A percentile compares a stretch with the other conserved stretches of the same genome.
Evolutionary conservation across 208 protist genomes (phyloP).

Genomic region (Acanthamoeba healyi): DNA sequence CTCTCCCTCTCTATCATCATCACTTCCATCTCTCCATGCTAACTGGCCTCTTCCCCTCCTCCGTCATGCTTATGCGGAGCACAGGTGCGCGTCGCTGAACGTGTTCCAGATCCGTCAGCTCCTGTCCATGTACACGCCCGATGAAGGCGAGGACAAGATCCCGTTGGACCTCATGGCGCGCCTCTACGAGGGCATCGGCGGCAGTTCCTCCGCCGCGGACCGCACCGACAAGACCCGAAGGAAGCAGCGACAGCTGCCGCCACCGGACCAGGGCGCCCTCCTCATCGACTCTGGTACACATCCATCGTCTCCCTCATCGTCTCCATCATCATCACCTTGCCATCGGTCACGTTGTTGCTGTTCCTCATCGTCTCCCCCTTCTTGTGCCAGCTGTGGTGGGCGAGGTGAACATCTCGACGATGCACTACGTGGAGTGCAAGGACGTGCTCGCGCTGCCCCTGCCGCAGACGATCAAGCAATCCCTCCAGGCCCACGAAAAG

Average conservation of each 20-base stretch:
- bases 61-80: neutral
- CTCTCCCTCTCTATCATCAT: neutral
- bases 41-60: no score
- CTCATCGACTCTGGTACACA: slow-evolving; percentile 14
- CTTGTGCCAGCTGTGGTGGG: slow-evolving; percentile 18
- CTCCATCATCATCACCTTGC: no score
- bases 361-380: no score
- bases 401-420: slow-evolving; percentile 49
- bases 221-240: neutral
- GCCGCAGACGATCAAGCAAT: slow-evolving; percentile 69
- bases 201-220: neutral
- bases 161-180: slow-evolving; percentile 29
- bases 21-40: neutral
- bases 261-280: slow-evolving; percentile 29
- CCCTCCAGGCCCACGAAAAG: slow-evolving; percentile 36
- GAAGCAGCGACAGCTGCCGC: neutral
- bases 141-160: slow-evolving; percentile 54
- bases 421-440: slow-evolving; percentile 71
- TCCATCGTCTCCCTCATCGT: no score
- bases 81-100: slow-evolving; percentile 59
- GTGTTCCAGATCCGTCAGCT: slow-evolving; percentile 71
- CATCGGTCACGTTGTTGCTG: no score
- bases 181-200: slow-evolving; percentile 13
- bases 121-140: slow-evolving; percentile 72
- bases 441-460: slow-evolving; percentile 60